Conservation (phyloP, 352 stramenopile genomes). For the Hyphochytrium catenoides region DNA sequence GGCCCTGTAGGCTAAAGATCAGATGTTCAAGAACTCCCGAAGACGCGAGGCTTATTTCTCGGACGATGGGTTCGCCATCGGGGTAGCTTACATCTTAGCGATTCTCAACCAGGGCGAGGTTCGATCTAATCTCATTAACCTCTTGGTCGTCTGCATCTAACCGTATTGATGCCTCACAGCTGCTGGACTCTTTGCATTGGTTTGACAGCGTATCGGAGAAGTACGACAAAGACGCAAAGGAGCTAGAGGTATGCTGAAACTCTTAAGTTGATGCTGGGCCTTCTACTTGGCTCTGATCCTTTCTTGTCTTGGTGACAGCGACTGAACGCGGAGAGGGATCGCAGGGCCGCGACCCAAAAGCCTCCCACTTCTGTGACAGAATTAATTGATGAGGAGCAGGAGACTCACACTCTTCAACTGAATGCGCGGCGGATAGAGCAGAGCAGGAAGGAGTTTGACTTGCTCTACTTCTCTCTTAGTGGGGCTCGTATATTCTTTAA, state of each 20-base stretch:
- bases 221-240: conserved; percentile 47
- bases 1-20: conserved; percentile 69
- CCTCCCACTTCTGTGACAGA: conserved; percentile 45
- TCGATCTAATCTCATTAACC: not conserved
- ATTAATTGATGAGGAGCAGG: conserved; percentile 57
- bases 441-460: conserved; percentile 58
- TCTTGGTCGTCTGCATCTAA: not conserved
- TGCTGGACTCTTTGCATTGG: conserved; percentile 67
- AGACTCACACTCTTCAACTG: conserved; percentile 56
- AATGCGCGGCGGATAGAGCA: conserved; percentile 59
- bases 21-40: conserved; percentile 83
- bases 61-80: conserved; percentile 84
- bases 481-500: conserved; percentile 76
- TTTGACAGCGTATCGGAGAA: conserved; percentile 65
- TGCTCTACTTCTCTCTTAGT: conserved; percentile 70
- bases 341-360: conserved; percentile 33
- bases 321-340: conserved; percentile 48
- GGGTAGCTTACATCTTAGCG: conserved; percentile 72
- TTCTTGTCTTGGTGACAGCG: no score
- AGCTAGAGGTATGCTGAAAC: conserved; percentile 29
- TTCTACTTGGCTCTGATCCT: no score
- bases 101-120: conserved; percentile 66
- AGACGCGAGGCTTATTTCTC: conserved; percentile 81
- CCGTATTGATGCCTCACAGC: conserved; percentile 12
- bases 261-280: no score